Evolutionary conservation across 306 rosid species (phyloP), one percentile per base, ranked within the genome.

Genomic region (Cucurbita pepo): DNA sequence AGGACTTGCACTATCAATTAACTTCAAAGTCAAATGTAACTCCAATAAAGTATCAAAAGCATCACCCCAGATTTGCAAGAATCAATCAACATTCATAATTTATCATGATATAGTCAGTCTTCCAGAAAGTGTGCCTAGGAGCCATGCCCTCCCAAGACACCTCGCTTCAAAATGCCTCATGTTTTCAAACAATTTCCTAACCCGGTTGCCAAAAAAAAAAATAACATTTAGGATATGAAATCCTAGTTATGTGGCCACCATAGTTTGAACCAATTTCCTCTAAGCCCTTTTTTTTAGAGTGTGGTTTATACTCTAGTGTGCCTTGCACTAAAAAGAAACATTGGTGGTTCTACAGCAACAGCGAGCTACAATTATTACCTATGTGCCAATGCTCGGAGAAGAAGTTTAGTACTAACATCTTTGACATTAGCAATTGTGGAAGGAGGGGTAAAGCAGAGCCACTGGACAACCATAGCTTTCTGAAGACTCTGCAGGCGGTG

Each of bases 401-500:
- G 96, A 67, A 89, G 96, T 76, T 85, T 89, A 79, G 79, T 81
- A 69, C 96, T 81, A 74, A 81, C 87, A 76, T 85, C 97, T 77
- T 85, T 71, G 40, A 89, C 88, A 83, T 94, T 74, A 50, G 83
- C 51, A 64, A 94, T 86, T 80, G 96, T 94, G 5, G 99, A 94
- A 34, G 96, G 99, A 40, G 97, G 97, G 45, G 97, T 94, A 80
- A 94, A 94, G 86, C 99, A 94, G 62, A 94, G 96, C 99, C 99
- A 94, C 81, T 94, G 96, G 82, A 88, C 82, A 79, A 83, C 96
- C 91, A 87, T 82, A 73, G 99, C 99, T 81, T 91, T 94, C 71
- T 89, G 86, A 84, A 94, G 97, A 85, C 92, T 86, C 80, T 91
- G 97, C 72, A 86, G 61, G 67, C 97, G 88, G 80, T 94, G 96